These are phyloP conservation scores for Dothideomycetes sp. DNA, from an alignment of 2,329 filamentous ascomycete species.

Conservation along the genomic window DNA sequence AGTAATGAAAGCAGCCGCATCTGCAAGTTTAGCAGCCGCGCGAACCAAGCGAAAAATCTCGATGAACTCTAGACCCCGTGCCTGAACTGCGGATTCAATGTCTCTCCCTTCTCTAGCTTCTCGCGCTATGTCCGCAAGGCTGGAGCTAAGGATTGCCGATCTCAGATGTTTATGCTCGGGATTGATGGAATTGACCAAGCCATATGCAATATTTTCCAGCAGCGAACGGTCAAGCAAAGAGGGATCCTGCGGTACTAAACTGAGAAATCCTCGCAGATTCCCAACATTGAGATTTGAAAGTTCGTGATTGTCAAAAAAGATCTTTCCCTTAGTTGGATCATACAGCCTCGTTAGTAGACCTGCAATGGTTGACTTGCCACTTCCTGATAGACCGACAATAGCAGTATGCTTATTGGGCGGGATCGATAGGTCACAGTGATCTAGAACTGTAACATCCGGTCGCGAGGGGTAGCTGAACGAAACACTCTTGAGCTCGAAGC, in stretches of 20 bases:
- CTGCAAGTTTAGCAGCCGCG: constrained; percentile 44
- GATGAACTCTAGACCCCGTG: constrained; percentile 31
- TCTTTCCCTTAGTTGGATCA: constrained; percentile 23
- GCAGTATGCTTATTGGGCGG: constrained; percentile 29
- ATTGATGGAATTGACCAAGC: constrained; percentile 30
- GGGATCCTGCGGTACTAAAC: constrained; percentile 39
- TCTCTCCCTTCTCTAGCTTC: constrained; percentile 41
- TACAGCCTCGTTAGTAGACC: constrained; percentile 25
- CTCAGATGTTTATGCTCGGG: constrained; percentile 29
- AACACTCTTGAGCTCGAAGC: constrained; percentile 26
- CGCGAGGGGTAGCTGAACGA: constrained; percentile 31
- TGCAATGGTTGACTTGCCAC: constrained; percentile 31
- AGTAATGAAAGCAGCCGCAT: constrained; percentile 52
- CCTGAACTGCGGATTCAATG: constrained; percentile 32
- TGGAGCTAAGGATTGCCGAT: constrained; percentile 34
- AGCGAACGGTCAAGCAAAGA: constrained; percentile 41
- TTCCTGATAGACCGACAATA: constrained; percentile 31
- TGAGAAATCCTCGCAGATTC: constrained; percentile 24
- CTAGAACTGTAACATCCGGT: constrained; percentile 27
- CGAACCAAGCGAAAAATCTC: constrained; percentile 43
- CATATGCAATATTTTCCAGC: constrained; percentile 43
- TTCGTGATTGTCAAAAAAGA: constrained; percentile 27
- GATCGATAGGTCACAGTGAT: constrained; percentile 25
- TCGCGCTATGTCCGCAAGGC: constrained; percentile 40
- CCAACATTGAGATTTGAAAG: constrained; percentile 26